Evolutionary conservation across 2,329 filamentous ascomycete genomes (phyloP), one percentile per base, ranked within the genome.

Genomic region (Exophiala phaeomuriformis): DNA sequence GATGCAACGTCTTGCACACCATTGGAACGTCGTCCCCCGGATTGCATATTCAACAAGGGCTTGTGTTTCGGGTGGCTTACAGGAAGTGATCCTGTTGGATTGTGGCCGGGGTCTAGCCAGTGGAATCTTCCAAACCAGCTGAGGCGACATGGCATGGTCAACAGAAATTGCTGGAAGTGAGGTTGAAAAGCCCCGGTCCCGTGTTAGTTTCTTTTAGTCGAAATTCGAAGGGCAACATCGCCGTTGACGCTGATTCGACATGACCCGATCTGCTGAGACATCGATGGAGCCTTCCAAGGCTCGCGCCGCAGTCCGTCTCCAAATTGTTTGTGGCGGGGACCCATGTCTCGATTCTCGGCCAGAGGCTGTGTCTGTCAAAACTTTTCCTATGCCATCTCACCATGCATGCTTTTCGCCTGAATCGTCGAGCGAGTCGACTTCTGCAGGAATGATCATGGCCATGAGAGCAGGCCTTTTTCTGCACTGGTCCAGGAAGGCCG

Each of bases 231-330:
- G 33, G 33, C 33, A 35, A 35, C 33, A 35, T 2, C 33, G 33
- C 33, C 6, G 33, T 10, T 35, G 33, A 35, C 33, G 6, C 33
- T 35, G 33, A 35, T 35, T 35, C 10, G 33, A 35, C 33, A 35
- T 35, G 6, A 35, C 33, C 33, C 6, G 10, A 6, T 10, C 10
- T 6, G 33, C 33, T 35, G 33, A 35, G 33, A 35, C 33, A 35
- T 19, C 19, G 19, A 19, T 19, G 19, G 19, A 19, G 31, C 35
- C n/a, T 5, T 64, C 61, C 61, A 10, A 10, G 33, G 33, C 33
- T 35, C 33, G 33, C 33, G 33, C 33, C 5, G 10, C 33, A 35
- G 10, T 35, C 33, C 33, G 33, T 19, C 19, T 19, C 19, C 33
- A 10, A 6, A 10, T 6, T 35, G 5, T 35, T 10, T 35, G 5